These are phyloP conservation scores for Corylus heterophylla DNA, from an alignment of 306 rosid genomes.

Conservation along the genomic window DNA sequence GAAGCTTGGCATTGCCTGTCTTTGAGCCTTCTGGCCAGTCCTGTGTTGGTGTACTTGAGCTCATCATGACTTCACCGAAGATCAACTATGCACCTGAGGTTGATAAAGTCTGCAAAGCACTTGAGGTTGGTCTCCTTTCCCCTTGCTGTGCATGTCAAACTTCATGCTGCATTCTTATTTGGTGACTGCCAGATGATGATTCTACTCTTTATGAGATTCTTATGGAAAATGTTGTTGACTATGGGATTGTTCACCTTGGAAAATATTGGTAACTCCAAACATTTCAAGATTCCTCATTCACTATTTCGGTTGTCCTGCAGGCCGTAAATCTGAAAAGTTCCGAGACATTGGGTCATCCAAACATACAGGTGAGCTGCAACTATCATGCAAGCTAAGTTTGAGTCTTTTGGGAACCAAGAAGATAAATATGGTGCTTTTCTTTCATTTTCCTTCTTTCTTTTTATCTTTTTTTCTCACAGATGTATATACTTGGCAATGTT, in stretches of 20 bases:
- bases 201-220: background rate
- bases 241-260: constrained; percentile 20
- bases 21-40: constrained; percentile 70
- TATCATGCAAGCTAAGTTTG: constrained; percentile 28
- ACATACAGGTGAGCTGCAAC: constrained; percentile 56
- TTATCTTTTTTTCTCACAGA: constrained; percentile 53
- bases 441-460: constrained; percentile 38
- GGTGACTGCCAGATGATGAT: constrained; percentile 10
- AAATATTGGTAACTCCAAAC: constrained; percentile 8
- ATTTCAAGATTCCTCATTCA: constrained; percentile 29
- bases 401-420: constrained; percentile 21
- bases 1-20: constrained; percentile 83
- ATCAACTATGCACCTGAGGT: constrained; percentile 86
- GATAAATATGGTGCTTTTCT: constrained; percentile 31
- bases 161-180: constrained; percentile 18
- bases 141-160: constrained; percentile 14
- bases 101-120: constrained; percentile 89
- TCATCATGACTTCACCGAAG: constrained; percentile 77
- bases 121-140: constrained; percentile 60
- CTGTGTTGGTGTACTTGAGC: constrained; percentile 83
- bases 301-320: constrained; percentile 57
- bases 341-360: constrained; percentile 63
- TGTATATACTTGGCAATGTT: constrained; percentile 75
- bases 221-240: background rate
- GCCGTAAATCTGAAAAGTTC: constrained; percentile 81